Conservation (phyloP, 2,329 filamentous ascomycete species). For the Aspergillus unguis region DNA sequence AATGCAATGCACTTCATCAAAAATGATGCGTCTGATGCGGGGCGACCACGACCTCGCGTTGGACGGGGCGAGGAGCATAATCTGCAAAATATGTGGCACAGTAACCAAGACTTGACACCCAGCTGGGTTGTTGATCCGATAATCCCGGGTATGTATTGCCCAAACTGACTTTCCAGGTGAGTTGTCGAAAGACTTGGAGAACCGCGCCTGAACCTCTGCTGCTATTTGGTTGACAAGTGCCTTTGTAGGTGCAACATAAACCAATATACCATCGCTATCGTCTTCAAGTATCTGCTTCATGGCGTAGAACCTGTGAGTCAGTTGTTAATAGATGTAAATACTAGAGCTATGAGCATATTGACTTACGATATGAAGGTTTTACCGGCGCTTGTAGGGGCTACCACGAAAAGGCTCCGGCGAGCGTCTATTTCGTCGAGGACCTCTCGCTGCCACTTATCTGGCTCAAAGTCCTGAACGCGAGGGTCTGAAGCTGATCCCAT, state of each 20-base stretch:
- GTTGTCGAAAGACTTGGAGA: constrained; percentile 61
- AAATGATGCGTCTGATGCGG: constrained; percentile 71
- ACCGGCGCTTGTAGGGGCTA: constrained; percentile 74
- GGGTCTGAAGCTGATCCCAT: constrained; percentile 65
- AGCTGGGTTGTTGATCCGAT: constrained; percentile 68
- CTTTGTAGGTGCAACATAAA: constrained; percentile 79
- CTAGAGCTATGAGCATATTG: background rate
- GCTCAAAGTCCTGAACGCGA: constrained; percentile 65
- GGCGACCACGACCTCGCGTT: constrained; percentile 67
- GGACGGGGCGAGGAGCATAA: constrained; percentile 65
- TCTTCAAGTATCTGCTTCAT: constrained; percentile 72
- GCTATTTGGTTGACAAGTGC: constrained; percentile 81
- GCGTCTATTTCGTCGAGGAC: constrained; percentile 72
- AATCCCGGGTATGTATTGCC: constrained; percentile 74
- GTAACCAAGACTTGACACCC: constrained; percentile 74
- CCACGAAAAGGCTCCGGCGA: constrained; percentile 67
- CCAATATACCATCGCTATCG: constrained; percentile 66
- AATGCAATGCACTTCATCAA: constrained; percentile 79
- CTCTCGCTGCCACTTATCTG: constrained; percentile 72
- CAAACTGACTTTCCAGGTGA: constrained; percentile 64
- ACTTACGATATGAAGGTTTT: constrained; percentile 70
- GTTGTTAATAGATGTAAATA: background rate
- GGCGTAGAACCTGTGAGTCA: constrained; percentile 60
- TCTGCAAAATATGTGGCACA: constrained; percentile 74
- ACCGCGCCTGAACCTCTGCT: constrained; percentile 71